Evolutionary conservation across 345 rosid genomes (phyloP).

Genomic region (Diplotaxis tenuifolia): DNA sequence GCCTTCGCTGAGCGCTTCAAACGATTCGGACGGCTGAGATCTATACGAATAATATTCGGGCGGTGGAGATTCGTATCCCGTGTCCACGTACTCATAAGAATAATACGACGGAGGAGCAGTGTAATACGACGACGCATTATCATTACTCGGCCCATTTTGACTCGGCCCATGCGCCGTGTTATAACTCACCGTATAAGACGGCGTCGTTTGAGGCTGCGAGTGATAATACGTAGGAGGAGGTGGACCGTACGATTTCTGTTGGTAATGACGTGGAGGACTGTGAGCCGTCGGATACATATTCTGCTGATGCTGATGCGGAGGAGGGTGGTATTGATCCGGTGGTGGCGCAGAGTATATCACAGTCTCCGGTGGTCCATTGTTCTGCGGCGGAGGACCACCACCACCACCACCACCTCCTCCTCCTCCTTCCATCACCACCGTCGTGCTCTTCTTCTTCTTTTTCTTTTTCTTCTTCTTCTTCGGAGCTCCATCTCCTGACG

Average conservation of each 20-base stretch:
- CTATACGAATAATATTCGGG: slow-evolving; percentile 38
- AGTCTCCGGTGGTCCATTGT: slow-evolving; percentile 37
- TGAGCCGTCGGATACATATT: slow-evolving; percentile 34
- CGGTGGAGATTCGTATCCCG: slow-evolving; percentile 43
- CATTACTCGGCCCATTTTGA: background rate
- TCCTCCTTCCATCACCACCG: slow-evolving; percentile 24
- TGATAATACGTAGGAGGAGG: slow-evolving; percentile 42
- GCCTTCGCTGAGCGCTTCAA: slow-evolving; percentile 81
- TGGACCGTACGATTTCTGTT: slow-evolving; percentile 25
- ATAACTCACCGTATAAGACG: slow-evolving; percentile 51
- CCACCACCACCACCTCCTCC: slow-evolving; percentile 1
- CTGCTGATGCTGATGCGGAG: slow-evolving; percentile 5
- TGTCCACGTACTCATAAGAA: slow-evolving; percentile 45
- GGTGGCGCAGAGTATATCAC: slow-evolving; percentile 37
- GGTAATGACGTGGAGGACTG: slow-evolving; percentile 48
- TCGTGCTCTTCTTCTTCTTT: slow-evolving; percentile 41
- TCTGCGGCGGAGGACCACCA: slow-evolving; percentile 32
- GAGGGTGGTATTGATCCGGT: slow-evolving; percentile 19
- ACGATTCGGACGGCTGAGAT: slow-evolving; percentile 57
- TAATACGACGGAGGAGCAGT: slow-evolving; percentile 40
- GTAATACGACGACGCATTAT: slow-evolving; percentile 31
- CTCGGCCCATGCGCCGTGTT: slow-evolving; percentile 44
- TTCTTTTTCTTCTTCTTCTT: slow-evolving; percentile 82
- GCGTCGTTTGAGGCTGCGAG: slow-evolving; percentile 39
- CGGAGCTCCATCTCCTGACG: slow-evolving; percentile 29